phyloP scores from a whole-genome alignment of 257 asterid species.

The Ilex asprella region DNA sequence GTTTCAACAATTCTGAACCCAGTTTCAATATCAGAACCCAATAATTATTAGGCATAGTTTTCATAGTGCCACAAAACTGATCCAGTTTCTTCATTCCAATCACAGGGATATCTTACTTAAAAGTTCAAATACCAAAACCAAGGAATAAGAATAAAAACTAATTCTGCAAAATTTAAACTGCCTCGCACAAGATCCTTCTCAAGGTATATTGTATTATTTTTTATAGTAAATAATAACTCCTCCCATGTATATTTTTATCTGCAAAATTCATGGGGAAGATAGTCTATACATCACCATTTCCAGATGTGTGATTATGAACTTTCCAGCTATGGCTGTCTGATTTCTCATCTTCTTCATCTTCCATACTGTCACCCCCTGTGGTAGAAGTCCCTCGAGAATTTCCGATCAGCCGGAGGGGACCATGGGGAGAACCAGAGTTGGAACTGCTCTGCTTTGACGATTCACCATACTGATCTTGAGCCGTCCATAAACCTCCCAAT shows the following conservation, averaged over 20 bases:
- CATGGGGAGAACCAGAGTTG: constrained; percentile 45
- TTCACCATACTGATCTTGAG: constrained; percentile 30
- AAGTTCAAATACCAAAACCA: not conserved
- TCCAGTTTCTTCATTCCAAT: not conserved
- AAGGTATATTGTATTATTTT: constrained; percentile 17
- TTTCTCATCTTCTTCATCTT: constrained; percentile 42
- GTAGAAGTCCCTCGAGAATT: constrained; percentile 35
- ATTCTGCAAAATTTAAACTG: constrained; percentile 48
- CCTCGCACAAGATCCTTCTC: constrained; percentile 31
- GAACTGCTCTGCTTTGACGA: constrained; percentile 35
- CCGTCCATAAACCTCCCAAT: constrained; percentile 29
- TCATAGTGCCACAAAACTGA: too few species aligned
- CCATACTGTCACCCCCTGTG: constrained; percentile 39
- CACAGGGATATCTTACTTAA: not conserved
- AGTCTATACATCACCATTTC: constrained; percentile 22
- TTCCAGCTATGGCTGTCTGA: constrained; percentile 41
- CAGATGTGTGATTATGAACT: constrained; percentile 17
- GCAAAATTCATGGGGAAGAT: constrained; percentile 21
- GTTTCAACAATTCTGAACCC: too few species aligned
- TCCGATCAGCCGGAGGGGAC: constrained; percentile 33
- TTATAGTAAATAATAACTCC: not conserved
- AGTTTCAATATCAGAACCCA: too few species aligned
- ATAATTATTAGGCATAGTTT: too few species aligned
- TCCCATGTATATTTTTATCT: constrained; percentile 16
- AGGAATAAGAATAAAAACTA: not conserved